Evolutionary conservation across 495 filamentous ascomycete species (phyloP), one percentile per base, ranked within the genome.

Genomic region (Aspergillus avenaceus): DNA sequence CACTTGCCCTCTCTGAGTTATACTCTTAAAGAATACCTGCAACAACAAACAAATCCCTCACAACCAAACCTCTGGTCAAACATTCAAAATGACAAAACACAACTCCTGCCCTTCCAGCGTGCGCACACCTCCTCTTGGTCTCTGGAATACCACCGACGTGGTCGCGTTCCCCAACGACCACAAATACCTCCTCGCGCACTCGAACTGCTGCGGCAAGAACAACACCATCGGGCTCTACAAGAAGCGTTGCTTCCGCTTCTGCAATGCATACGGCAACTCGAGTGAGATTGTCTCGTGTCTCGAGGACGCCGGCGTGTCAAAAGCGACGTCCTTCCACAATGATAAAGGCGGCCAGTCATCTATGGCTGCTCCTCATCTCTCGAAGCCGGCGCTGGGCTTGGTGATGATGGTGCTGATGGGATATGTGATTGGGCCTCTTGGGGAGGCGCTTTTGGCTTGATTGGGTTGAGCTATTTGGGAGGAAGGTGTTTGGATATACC

Each of bases 101-200:
- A n/a, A n/a, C n/a, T n/a, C n/a, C n/a, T 41, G 32, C 19, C 8
- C 32, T 18, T 7, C 26, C 8, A 32, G 12, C 13, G 43, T 45
- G 4, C 25, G n/a, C 8, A 28, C 19, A 2, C 43, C 43, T 31
- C 43, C 43, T 19, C 12, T 32, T 14, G 21, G 27, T 11, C 25
- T 45, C 24, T 31, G n/a, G 25, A 45, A n/a, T 16, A 31, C 26
- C 13, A 31, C 24, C 24, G 22, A 45, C 19, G 26, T 12, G 2
- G 43, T 22, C 13, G 43, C 43, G 8, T 45, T 45, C 43, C 24
- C 43, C 43, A 45, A 32, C 27, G 12, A 29, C 13, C 24, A 31
- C 16, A 32, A 1, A 18, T 6, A 45, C 25, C 23, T 16, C 26
- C 5, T 1, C 25, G 22, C 12, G 2, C 21, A 29, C 7, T 16